A percentile compares a stretch with the other conserved stretches of the same genome.
Conservation (phyloP, 306 rosid species). For the Luffa acutangula region DNA sequence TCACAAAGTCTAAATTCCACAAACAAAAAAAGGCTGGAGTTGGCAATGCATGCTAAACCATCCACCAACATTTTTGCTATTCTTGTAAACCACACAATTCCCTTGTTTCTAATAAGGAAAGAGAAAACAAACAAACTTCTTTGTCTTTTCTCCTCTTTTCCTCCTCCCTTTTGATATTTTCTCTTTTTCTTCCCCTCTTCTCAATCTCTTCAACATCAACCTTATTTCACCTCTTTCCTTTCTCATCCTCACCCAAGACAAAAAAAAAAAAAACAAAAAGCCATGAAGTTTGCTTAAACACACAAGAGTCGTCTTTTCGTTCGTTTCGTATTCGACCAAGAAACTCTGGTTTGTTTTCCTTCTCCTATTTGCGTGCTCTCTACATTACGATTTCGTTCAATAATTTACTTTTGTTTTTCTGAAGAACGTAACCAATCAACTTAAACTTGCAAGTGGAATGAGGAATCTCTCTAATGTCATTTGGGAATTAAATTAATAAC, state of each 20-base stretch:
- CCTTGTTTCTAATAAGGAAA: not conserved
- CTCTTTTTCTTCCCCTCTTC: not conserved
- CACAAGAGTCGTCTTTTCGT: not conserved
- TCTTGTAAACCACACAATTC: slow-evolving; percentile 5
- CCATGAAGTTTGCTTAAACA: not conserved
- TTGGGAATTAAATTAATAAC: too few species aligned
- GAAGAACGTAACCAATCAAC: not conserved
- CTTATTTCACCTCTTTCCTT: not conserved
- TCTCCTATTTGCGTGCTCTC: not conserved
- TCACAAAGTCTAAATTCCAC: not conserved
- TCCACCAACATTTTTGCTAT: slow-evolving; percentile 5
- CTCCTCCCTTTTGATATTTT: not conserved
- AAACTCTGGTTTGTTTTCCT: not conserved
- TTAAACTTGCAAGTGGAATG: not conserved
- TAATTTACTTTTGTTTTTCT: not conserved
- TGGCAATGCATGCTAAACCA: slow-evolving; percentile 1
- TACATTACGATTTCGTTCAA: not conserved
- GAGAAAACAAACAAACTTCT: not conserved
- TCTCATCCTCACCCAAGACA: not conserved
- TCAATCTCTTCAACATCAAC: not conserved
- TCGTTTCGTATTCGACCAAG: not conserved
- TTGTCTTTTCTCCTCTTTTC: slow-evolving; percentile 6
- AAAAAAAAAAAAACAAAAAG: too few species aligned
- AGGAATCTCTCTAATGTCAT: not conserved
- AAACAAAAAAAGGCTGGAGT: not conserved